Percentiles rank a stretch among this genome's conserved stretches.
Conservation (phyloP, 495 filamentous ascomycete species). For the Elaphomyces granulatus region DNA sequence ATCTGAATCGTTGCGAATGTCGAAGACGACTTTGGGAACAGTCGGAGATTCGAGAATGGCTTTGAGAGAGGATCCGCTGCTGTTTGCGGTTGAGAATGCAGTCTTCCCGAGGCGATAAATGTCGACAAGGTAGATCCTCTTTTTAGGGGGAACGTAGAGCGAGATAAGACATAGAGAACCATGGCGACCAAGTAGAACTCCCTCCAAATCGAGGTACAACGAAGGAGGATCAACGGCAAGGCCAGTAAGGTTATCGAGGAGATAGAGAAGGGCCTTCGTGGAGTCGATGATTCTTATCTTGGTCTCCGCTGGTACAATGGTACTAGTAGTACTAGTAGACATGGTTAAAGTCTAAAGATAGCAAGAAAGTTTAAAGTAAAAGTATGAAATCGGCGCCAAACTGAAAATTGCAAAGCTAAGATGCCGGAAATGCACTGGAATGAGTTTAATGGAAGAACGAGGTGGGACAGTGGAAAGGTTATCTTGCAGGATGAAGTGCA, state of each 20-base stretch:
- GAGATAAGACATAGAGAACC: conserved; percentile 38
- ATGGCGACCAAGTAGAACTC: conserved; percentile 30
- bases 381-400: too few relatives aligned
- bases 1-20: conserved; percentile 37
- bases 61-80: conserved; percentile 27
- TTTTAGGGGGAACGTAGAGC: conserved; percentile 18
- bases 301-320: neutral
- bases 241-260: neutral
- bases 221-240: conserved; percentile 4
- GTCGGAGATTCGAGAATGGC: conserved; percentile 30
- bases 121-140: conserved; percentile 35
- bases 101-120: conserved; percentile 26
- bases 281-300: neutral
- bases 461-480: too few relatives aligned
- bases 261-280: neutral
- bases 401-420: too few relatives aligned
- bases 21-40: conserved; percentile 25
- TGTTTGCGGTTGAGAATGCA: conserved; percentile 28
- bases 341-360: too few relatives aligned
- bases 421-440: too few relatives aligned
- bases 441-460: too few relatives aligned
- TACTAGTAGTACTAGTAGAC: too few relatives aligned
- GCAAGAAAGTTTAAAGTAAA: too few relatives aligned
- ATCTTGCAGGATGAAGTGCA: too few relatives aligned
- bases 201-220: conserved; percentile 43